Conservation (phyloP, 768 basidiomycete genomes). For the Crepidotus variabilis region DNA sequence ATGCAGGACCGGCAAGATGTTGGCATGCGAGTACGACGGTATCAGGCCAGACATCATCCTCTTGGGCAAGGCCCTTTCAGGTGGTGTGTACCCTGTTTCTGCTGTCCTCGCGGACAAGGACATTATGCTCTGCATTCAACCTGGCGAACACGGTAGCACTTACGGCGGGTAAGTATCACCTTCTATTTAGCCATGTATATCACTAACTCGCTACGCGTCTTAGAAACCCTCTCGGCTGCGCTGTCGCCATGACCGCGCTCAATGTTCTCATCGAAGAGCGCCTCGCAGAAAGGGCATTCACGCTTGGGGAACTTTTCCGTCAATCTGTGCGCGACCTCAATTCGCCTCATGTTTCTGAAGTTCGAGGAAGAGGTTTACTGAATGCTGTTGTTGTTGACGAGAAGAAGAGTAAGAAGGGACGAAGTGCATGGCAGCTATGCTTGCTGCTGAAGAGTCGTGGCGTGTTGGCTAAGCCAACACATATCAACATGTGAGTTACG, state of each 20-base stretch:
- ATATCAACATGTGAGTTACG: slow-evolving; percentile 79
- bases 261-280: slow-evolving; percentile 88
- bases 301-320: slow-evolving; percentile 82
- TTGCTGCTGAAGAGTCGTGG: slow-evolving; percentile 87
- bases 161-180: slow-evolving; percentile 76
- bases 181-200: slow-evolving; percentile 1
- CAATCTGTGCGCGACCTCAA: slow-evolving; percentile 51
- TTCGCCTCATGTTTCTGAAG: slow-evolving; percentile 69
- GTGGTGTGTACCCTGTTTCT: slow-evolving; percentile 97
- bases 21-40: slow-evolving; percentile 83
- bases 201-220: not conserved
- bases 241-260: slow-evolving; percentile 91
- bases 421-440: slow-evolving; percentile 96
- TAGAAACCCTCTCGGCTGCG: slow-evolving; percentile 93
- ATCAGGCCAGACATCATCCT: slow-evolving; percentile 90
- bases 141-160: slow-evolving; percentile 95
- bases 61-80: slow-evolving; percentile 95
- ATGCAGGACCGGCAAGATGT: slow-evolving; percentile 90
- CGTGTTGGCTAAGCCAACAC: slow-evolving; percentile 94
- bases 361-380: slow-evolving; percentile 84
- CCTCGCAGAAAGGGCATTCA: slow-evolving; percentile 74
- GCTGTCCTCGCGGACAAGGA: slow-evolving; percentile 88
- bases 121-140: slow-evolving; percentile 92
- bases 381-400: slow-evolving; percentile 96
- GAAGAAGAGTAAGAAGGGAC: slow-evolving; percentile 64